phyloP scores from a whole-genome alignment of 257 asterid genomes.

The Parsonsia alboflavescens region DNA sequence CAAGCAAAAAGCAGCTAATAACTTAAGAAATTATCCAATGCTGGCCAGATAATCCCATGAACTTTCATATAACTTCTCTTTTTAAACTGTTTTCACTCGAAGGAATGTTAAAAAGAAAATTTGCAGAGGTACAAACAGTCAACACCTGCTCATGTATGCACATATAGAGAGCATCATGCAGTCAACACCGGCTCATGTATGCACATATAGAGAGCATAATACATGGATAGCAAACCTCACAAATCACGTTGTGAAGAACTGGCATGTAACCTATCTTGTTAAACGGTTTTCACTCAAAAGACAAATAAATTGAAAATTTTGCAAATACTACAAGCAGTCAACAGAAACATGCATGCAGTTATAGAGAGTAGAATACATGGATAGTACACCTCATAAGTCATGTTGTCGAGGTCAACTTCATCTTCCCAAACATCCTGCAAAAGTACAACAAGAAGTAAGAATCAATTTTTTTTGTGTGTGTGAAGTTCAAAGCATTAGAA shows the following conservation, averaged over 20 bases:
- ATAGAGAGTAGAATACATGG: neutral
- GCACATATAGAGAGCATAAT: no score
- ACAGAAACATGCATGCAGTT: neutral
- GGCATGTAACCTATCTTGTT: neutral
- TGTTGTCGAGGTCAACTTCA: slow-evolving; percentile 72
- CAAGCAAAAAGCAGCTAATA: neutral
- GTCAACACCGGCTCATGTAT: neutral
- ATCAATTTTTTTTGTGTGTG: neutral
- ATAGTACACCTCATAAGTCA: slow-evolving; percentile 72
- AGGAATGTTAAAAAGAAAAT: neutral
- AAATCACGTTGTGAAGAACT: no score
- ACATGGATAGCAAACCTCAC: no score
- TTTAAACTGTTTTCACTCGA: neutral
- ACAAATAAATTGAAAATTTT: neutral
- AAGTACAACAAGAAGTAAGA: slow-evolving; percentile 15
- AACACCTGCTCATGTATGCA: neutral
- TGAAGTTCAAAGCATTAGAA: neutral
- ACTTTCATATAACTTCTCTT: neutral
- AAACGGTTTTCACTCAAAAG: neutral
- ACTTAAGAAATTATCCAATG: neutral
- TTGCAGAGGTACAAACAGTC: neutral
- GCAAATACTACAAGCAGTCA: neutral
- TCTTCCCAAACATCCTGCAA: slow-evolving; percentile 66
- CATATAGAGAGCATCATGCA: neutral
- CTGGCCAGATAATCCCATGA: no score